Evolutionary conservation across 179 eudicot species (phyloP).

Genomic region (Silene coronaria): DNA sequence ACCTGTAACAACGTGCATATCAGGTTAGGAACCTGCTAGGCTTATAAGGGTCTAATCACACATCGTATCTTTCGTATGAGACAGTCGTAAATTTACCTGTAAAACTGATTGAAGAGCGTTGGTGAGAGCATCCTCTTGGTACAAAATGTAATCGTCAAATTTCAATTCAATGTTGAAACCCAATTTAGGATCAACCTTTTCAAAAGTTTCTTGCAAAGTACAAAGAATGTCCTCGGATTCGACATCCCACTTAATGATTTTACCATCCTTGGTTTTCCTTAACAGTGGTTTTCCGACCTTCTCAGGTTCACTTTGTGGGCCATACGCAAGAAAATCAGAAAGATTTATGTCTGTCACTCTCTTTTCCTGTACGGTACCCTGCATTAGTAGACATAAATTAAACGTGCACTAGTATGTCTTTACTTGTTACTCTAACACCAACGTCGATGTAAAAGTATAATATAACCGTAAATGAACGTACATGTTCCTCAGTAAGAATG

Average conservation of each 20-base stretch:
- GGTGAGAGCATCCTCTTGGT: slow-evolving; percentile 43
- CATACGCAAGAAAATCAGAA: slow-evolving; percentile 58
- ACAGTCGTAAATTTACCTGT: slow-evolving; percentile 28
- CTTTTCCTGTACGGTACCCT: slow-evolving; percentile 62
- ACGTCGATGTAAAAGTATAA: too few species aligned
- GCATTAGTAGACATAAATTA: slow-evolving; percentile 2
- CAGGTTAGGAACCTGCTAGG: background rate
- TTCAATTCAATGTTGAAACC: slow-evolving; percentile 91
- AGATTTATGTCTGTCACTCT: slow-evolving; percentile 68
- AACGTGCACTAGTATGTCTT: too few species aligned
- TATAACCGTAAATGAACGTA: slow-evolving; percentile 25
- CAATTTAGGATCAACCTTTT: slow-evolving; percentile 50
- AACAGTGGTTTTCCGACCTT: slow-evolving; percentile 50
- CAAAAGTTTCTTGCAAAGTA: slow-evolving; percentile 71
- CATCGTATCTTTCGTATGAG: background rate
- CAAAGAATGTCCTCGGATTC: slow-evolving; percentile 58
- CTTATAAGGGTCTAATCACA: too few species aligned
- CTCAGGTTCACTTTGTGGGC: slow-evolving; percentile 55
- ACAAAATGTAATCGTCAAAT: slow-evolving; percentile 71
- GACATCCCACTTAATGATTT: slow-evolving; percentile 58
- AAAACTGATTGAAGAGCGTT: slow-evolving; percentile 46
- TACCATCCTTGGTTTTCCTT: slow-evolving; percentile 69
- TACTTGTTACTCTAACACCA: too few species aligned
- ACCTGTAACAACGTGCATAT: slow-evolving; percentile 28
- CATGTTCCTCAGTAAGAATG: slow-evolving; percentile 62